phyloP scores from a whole-genome alignment of 108 stramenopile genomes.

The Fragilaria radians region DNA sequence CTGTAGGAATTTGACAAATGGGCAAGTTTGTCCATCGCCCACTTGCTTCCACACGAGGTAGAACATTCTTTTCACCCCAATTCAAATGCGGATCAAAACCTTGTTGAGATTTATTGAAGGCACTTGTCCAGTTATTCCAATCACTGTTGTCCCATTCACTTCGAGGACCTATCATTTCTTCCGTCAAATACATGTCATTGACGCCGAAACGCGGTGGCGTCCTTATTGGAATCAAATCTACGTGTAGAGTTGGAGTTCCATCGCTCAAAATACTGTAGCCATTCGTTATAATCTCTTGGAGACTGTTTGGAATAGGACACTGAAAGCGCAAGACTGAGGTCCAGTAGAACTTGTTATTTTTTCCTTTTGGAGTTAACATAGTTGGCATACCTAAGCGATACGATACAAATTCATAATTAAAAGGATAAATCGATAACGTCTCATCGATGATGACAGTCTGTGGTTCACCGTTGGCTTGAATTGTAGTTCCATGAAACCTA shows the following conservation, averaged over 20 bases:
- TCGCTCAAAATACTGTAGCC: slow-evolving; percentile 1
- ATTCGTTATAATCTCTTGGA: slow-evolving; percentile 3
- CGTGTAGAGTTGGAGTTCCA: slow-evolving; percentile 25
- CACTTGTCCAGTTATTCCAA: slow-evolving; percentile 1
- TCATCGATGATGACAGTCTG: slow-evolving; percentile 26
- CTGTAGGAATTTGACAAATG: slow-evolving; percentile 39
- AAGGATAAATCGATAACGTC: slow-evolving; percentile 48
- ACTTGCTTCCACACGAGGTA: slow-evolving; percentile 58
- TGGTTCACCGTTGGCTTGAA: slow-evolving; percentile 12
- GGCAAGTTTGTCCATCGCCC: slow-evolving; percentile 78
- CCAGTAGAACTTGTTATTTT: slow-evolving; percentile 50
- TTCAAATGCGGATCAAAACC: slow-evolving; percentile 34
- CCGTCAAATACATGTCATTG: slow-evolving; percentile 12
- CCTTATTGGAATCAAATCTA: slow-evolving; percentile 73
- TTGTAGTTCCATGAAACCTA: slow-evolving; percentile 9
- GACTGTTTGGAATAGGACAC: slow-evolving; percentile 58
- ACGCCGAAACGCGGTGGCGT: slow-evolving; percentile 40
- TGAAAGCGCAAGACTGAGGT: slow-evolving; percentile 40
- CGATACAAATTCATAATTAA: slow-evolving; percentile 64
- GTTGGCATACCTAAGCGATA: slow-evolving; percentile 47
- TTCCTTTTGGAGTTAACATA: slow-evolving; percentile 46
- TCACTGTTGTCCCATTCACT: neutral
- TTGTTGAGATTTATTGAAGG: slow-evolving; percentile 9
- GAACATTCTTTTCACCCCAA: slow-evolving; percentile 44
- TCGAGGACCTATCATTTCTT: neutral